These are phyloP conservation scores for Backusella morwellensis DNA, from an alignment of 192 early-diverging fungal genomes.

Conservation along the genomic window DNA sequence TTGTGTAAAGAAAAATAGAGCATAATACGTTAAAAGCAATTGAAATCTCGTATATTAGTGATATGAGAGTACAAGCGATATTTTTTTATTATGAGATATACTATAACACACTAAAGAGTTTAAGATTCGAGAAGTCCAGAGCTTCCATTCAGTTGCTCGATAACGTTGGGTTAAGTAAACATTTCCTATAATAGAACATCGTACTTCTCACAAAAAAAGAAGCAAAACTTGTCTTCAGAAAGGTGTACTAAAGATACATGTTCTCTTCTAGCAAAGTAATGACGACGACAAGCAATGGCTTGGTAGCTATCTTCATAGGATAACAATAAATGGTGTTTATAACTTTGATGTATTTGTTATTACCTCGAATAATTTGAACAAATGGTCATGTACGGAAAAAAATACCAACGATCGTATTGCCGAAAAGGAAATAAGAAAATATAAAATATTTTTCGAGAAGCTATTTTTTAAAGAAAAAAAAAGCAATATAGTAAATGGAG, in stretches of 20 bases:
- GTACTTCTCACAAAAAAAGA: neutral
- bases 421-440: neutral
- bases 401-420: neutral
- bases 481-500: too few species aligned
- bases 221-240: too few species aligned
- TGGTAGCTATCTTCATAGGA: too few species aligned
- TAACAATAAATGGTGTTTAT: neutral
- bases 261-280: neutral
- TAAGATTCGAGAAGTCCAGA: neutral
- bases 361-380: neutral
- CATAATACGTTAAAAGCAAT: neutral
- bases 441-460: too few species aligned
- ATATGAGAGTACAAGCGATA: neutral
- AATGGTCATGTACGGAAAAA: neutral
- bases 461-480: too few species aligned
- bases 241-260: too few species aligned
- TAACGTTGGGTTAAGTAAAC: neutral
- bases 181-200: neutral
- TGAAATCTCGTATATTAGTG: neutral
- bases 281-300: neutral
- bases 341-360: neutral
- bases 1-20: too few species aligned
- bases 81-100: neutral
- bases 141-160: neutral
- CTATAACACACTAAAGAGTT: neutral